These are phyloP conservation scores for Spiraea crenata DNA, from an alignment of 331 rosid species.

Conservation along the genomic window DNA sequence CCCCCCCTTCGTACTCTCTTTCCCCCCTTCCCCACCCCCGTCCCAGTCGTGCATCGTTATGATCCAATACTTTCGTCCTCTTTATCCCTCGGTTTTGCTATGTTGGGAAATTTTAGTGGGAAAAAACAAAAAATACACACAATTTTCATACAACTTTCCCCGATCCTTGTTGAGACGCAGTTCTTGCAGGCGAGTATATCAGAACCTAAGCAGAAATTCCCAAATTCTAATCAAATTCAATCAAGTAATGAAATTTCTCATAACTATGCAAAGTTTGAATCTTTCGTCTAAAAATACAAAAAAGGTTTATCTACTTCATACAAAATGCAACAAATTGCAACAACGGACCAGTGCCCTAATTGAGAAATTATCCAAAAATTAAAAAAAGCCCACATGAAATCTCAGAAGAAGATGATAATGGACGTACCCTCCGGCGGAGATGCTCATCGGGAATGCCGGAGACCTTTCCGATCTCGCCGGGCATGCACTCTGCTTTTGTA, in stretches of 20 bases:
- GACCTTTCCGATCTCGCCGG: slow-evolving; percentile 91
- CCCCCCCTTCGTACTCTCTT: too few species aligned
- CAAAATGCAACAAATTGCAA: slow-evolving; percentile 1
- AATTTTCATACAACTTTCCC: too few species aligned
- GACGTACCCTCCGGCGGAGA: slow-evolving; percentile 56
- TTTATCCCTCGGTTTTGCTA: too few species aligned
- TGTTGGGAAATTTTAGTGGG: too few species aligned
- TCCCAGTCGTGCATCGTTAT: too few species aligned
- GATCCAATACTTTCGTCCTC: too few species aligned
- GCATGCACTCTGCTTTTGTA: too few species aligned
- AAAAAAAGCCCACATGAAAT: neutral
- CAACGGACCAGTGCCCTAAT: slow-evolving; percentile 2
- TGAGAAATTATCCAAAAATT: neutral
- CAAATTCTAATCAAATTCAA: slow-evolving; percentile 7
- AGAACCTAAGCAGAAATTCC: slow-evolving; percentile 57
- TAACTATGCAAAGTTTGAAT: neutral
- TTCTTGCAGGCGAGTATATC: slow-evolving; percentile 92
- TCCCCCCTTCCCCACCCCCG: too few species aligned
- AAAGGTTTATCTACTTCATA: neutral
- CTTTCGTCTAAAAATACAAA: neutral
- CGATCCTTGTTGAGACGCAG: slow-evolving; percentile 97
- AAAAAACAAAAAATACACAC: too few species aligned
- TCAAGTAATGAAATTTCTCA: neutral
- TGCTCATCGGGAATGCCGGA: slow-evolving; percentile 94
- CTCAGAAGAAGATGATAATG: slow-evolving; percentile 2